These are phyloP conservation scores for Brasenia schreberi DNA, from an alignment of 164 flowering plant genomes.

Conservation along the genomic window DNA sequence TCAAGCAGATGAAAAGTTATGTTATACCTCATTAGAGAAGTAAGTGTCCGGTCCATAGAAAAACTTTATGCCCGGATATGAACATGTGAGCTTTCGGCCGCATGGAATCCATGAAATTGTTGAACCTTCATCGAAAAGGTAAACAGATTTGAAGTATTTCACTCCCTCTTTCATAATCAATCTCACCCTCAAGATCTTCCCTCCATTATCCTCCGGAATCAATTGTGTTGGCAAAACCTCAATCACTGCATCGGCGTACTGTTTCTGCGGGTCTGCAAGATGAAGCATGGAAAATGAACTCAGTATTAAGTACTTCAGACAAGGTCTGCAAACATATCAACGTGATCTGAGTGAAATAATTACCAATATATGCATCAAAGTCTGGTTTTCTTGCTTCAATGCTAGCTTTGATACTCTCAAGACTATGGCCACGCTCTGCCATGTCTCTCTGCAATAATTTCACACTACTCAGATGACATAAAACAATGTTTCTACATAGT, in stretches of 20 bases:
- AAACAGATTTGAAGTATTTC: conserved; percentile 69
- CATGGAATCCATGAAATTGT: conserved; percentile 96
- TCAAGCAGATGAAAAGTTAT: not conserved
- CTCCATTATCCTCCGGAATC: conserved; percentile 88
- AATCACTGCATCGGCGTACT: conserved; percentile 91
- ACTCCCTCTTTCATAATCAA: conserved; percentile 92
- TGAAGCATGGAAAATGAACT: conserved; percentile 1
- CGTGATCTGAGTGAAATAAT: not conserved
- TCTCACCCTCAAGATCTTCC: conserved; percentile 77
- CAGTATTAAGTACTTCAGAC: not conserved
- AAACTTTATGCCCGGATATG: conserved; percentile 97
- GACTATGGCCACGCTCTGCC: conserved; percentile 99
- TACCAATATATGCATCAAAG: conserved; percentile 96
- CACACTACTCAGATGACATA: not conserved
- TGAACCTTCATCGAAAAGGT: conserved; percentile 95
- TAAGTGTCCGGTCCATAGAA: conserved; percentile 76
- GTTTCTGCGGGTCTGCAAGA: conserved; percentile 85
- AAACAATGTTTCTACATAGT: not conserved
- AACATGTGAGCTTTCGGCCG: conserved; percentile 95
- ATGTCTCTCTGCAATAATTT: conserved; percentile 69
- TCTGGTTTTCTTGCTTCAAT: conserved; percentile 98
- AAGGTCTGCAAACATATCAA: not conserved
- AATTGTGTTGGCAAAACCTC: conserved; percentile 89
- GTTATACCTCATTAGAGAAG: conserved; percentile 67
- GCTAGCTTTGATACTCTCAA: conserved; percentile 95